phyloP scores from a whole-genome alignment of 495 filamentous ascomycete genomes.

The Neurospora sp. region DNA sequence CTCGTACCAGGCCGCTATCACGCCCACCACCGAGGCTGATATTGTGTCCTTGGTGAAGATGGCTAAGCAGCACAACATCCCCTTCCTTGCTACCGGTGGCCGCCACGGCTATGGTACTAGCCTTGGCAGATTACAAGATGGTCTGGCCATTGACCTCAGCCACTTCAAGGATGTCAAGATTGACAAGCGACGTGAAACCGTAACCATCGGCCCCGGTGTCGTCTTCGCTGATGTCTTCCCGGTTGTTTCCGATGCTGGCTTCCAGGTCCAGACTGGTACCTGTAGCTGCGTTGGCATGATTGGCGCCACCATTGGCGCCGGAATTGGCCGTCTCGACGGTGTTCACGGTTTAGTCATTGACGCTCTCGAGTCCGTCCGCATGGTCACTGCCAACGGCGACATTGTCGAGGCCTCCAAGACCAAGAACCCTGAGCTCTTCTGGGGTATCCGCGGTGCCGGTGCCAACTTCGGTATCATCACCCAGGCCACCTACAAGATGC shows the following conservation, averaged over 20 bases:
- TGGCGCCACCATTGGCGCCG: constrained; percentile 32
- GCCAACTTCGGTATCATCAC: constrained; percentile 37
- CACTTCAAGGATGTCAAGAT: constrained; percentile 21
- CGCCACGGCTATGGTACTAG: constrained; percentile 3
- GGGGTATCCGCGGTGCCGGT: constrained; percentile 32
- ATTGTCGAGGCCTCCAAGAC: constrained; percentile 23
- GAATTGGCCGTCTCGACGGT: constrained; percentile 26
- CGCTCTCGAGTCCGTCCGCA: constrained; percentile 9
- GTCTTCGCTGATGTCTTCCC: background rate
- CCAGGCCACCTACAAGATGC: constrained; percentile 5
- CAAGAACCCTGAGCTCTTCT: constrained; percentile 33
- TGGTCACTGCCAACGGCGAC: constrained; percentile 20
- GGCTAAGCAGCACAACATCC: background rate
- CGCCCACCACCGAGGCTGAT: background rate
- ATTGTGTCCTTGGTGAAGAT: background rate
- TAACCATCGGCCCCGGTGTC: background rate
- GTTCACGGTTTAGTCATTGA: constrained; percentile 28
- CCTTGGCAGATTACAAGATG: constrained; percentile 9
- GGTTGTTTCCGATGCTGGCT: background rate
- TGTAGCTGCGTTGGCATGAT: constrained; percentile 24
- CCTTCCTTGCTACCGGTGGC: constrained; percentile 10
- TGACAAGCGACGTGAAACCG: constrained; percentile 1
- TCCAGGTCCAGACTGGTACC: constrained; percentile 3
- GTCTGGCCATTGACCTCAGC: constrained; percentile 21
- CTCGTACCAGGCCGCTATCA: background rate